These are phyloP conservation scores for Globisporangium heterothallicum DNA, from an alignment of 352 stramenopile genomes.

Conservation along the genomic window DNA sequence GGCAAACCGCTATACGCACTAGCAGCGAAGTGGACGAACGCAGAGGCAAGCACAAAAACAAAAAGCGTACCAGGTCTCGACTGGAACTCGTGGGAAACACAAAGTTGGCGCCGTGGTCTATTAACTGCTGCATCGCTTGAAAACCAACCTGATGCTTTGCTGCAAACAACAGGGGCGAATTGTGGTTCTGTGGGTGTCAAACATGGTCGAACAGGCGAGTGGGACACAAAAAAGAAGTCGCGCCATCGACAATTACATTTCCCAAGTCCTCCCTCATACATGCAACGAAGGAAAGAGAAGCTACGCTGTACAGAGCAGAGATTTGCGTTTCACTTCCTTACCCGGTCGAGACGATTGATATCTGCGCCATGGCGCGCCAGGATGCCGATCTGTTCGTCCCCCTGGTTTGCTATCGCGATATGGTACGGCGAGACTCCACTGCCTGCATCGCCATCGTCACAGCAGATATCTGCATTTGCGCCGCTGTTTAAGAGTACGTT, in stretches of 20 bases:
- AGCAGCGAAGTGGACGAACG: too few species aligned
- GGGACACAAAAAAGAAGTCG: not conserved
- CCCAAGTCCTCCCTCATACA: not conserved
- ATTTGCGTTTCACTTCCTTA: not conserved
- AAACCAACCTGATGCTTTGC: not conserved
- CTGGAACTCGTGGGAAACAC: not conserved
- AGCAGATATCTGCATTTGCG: not conserved
- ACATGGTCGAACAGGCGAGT: too few species aligned
- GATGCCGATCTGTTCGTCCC: not conserved
- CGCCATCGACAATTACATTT: not conserved
- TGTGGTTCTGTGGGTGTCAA: not conserved
- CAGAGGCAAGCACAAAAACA: not conserved
- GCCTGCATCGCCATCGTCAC: not conserved
- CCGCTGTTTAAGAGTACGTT: not conserved
- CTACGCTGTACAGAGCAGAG: too few species aligned
- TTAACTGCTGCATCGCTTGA: not conserved
- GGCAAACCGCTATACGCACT: too few species aligned
- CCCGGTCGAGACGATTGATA: conserved; percentile 1
- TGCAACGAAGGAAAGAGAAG: not conserved
- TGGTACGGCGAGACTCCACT: not conserved
- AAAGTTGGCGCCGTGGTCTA: not conserved
- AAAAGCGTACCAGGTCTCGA: conserved; percentile 3
- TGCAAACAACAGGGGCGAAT: not conserved
- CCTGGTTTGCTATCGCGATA: not conserved
- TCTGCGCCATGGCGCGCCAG: not conserved